Evolutionary conservation across 2,329 filamentous ascomycete genomes (phyloP), one percentile per base, ranked within the genome.

Genomic region (Claviceps sorghi): DNA sequence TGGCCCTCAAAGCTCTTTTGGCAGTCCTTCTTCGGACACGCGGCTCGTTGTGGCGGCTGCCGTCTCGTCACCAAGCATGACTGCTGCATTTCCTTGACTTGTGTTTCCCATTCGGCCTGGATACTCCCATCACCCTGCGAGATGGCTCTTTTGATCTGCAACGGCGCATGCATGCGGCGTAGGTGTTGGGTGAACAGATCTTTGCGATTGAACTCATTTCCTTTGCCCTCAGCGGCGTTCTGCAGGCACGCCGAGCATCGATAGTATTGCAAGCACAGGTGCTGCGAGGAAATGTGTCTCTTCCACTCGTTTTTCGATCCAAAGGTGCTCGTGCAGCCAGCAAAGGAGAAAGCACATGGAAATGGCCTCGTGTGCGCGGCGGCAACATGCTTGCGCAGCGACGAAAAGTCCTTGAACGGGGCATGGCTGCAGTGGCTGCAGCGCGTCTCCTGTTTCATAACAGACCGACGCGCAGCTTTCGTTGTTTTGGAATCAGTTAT

Each of bases 291-390:
- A 63, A 96, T 88, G 63, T 98, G 93, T 3, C 91, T 80, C 67
- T 97, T 97, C 91, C 91, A 98, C 66, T 97, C 91, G 62, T 97
- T 96, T 69, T 96, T 97, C 17, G 87, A 91, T 1, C 84, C 83
- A 65, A 97, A 96, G 0, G 82, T 87, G 59, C 88, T 89, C 0
- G 69, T 71, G 65, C 91, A 98, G 19, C 86, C 88, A 42, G 91
- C 94, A 60, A 83, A 83, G 1, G 83, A 82, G 63, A 96, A 91
- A 2, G 87, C 86, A 63, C 91, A 98, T 0, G 83, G 81, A 60
- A 96, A 97, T 0, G 83, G 82, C 21, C 82, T 76, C 0, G 82
- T 85, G 56, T 86, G 83, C 2, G 80, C 79, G 2, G 82, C 80
- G 6, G 82, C 80, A 48, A 84, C 77, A 59, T 85, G 82, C 59